phyloP scores from a whole-genome alignment of 768 basidiomycete species.

The Collybia nuda region DNA sequence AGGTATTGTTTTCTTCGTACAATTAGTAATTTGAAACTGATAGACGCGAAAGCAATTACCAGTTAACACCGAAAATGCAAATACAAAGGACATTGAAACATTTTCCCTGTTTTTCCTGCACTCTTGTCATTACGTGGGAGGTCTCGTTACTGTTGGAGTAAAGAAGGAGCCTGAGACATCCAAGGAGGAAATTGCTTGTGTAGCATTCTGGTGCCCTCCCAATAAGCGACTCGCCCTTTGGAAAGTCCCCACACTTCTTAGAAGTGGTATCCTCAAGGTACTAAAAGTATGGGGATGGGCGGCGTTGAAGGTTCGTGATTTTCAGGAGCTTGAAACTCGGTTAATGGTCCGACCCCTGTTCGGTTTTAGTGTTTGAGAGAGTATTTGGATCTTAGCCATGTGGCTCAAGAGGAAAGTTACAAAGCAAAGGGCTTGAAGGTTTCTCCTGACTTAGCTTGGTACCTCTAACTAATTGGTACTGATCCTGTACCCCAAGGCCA shows the following conservation, averaged over 20 bases:
- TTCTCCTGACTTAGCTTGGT: not conserved
- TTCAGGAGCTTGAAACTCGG: not conserved
- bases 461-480: not conserved
- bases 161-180: not conserved
- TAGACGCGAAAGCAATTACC: not conserved
- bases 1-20: not conserved
- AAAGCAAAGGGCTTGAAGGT: not conserved
- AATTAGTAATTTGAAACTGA: not conserved
- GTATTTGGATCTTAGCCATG: not conserved
- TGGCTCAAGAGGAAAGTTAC: not conserved
- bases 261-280: conserved; percentile 3
- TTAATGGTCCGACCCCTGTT: not conserved
- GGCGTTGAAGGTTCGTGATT: not conserved
- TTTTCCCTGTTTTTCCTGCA: conserved; percentile 2
- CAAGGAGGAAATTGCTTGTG: conserved; percentile 6
- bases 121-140: not conserved
- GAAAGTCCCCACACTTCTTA: conserved; percentile 2
- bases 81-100: not conserved
- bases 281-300: conserved; percentile 5
- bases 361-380: not conserved
- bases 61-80: not conserved
- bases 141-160: conserved; percentile 6
- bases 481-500: not conserved
- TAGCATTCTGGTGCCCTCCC: conserved; percentile 7
- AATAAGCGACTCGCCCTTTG: conserved; percentile 3